Evolutionary conservation across 2,329 filamentous ascomycete genomes (phyloP), one percentile per base, ranked within the genome.

Genomic region (Ascosphaera acerosa): DNA sequence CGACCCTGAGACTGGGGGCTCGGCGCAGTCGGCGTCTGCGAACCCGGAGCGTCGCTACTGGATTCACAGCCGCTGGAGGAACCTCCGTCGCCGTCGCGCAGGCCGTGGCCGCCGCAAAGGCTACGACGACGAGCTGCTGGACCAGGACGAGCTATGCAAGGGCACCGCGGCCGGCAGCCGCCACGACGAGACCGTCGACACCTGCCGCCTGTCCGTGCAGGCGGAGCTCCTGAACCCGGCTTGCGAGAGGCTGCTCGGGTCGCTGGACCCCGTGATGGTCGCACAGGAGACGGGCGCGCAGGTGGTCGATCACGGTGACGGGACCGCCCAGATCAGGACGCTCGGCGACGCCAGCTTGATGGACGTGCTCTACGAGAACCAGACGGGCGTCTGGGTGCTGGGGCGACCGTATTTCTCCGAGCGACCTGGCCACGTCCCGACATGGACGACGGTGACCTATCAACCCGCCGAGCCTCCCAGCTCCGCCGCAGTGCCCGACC

Each of bases 301-400:
- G 16, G 25, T 27, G 10, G 25, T 27, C 10, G 25, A 27, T 10
- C 16, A 27, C 10, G 25, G 16, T 10, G 12, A 27, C 10, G 16
- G 16, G 25, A 15, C 25, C 10, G 4, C 25, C 4, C 25, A n/a
- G 16, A 4, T 14, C 12, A 10, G 6, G 6, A 27, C 25, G 10
- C 6, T 15, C 12, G 4, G 4, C 12, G 6, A 4, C 4, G 25
- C 12, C 10, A 50, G 46, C 2, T 71, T 66, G 17, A 69, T 94
- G 36, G 87, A 97, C 38, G 66, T 94, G 4, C 59, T 97, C 0
- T 94, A 90, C 51, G 87, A 97, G 50, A 97, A 97, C 45, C 77
- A 97, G 54, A 67, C 87, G 34, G 87, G 87, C 7, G 71, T 69
- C 23, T 90, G 92, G 45, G 59, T 90, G 37, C 94, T 84, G 43